Percentiles rank a stretch among this genome's conserved stretches.
Conservation (phyloP, 768 basidiomycete genomes). For the Panus rudis region DNA sequence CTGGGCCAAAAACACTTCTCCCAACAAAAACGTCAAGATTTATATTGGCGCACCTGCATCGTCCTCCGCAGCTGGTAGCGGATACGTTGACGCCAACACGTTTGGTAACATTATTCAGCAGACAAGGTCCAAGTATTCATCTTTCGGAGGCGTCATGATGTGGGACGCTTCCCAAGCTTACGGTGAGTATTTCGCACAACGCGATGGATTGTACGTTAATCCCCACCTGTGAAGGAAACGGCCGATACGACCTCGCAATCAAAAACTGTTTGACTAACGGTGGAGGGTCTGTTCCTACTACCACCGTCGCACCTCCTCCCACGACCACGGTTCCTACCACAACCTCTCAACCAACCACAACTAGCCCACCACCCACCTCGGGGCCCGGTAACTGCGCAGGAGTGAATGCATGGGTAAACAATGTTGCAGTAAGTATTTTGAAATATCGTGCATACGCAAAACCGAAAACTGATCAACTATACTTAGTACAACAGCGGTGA, state of each 20-base stretch:
- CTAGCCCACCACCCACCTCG: constrained; percentile 6
- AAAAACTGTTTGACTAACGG: constrained; percentile 16
- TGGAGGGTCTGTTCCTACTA: constrained; percentile 10
- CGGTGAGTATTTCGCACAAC: constrained; percentile 4
- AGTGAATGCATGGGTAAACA: constrained; percentile 20
- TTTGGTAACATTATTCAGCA: constrained; percentile 39
- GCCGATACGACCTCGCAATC: constrained; percentile 18
- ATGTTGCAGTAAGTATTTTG: constrained; percentile 18
- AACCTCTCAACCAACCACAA: constrained; percentile 7
- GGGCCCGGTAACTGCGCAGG: constrained; percentile 22
- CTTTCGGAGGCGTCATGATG: constrained; percentile 52
- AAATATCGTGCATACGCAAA: neutral
- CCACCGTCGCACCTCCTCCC: constrained; percentile 8
- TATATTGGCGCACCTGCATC: constrained; percentile 63
- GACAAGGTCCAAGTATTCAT: constrained; percentile 51
- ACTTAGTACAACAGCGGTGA: constrained; percentile 21
- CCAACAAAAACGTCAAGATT: constrained; percentile 55
- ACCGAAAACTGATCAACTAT: neutral
- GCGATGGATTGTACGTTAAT: neutral
- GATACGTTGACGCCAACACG: constrained; percentile 46
- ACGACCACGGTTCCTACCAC: constrained; percentile 9
- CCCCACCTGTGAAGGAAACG: constrained; percentile 14
- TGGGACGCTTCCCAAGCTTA: constrained; percentile 29
- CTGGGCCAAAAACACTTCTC: constrained; percentile 54
- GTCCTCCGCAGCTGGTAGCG: constrained; percentile 46